Evolutionary conservation across 208 protist genomes (phyloP).

Genomic region (Wallacemonas sp.): DNA sequence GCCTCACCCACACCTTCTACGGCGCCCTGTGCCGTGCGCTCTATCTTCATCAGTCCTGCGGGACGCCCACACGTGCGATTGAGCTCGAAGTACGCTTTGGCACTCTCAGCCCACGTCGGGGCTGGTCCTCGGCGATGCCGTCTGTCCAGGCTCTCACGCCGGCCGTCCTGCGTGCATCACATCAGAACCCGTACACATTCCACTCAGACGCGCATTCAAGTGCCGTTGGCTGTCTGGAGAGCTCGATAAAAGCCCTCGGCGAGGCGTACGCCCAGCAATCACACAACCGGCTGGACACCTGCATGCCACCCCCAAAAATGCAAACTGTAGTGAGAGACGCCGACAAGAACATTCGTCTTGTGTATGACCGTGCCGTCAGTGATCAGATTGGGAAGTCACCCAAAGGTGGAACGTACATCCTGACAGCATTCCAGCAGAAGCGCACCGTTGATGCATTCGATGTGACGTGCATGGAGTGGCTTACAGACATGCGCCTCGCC

Average conservation of each 20-base stretch:
- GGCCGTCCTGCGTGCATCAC: conserved; percentile 30
- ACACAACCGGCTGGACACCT: too few relatives aligned
- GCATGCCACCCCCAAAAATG: not conserved
- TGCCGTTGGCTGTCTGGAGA: conserved; percentile 14
- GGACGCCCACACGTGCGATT: conserved; percentile 23
- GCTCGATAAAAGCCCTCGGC: not conserved
- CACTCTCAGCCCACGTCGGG: conserved; percentile 17
- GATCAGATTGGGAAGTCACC: too few relatives aligned
- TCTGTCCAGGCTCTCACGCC: conserved; percentile 34
- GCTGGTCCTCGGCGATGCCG: too few relatives aligned
- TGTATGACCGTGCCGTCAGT: too few relatives aligned
- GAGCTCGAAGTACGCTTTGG: conserved; percentile 72
- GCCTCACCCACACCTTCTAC: conserved; percentile 32
- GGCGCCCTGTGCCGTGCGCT: conserved; percentile 41
- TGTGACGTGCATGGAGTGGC: conserved; percentile 40
- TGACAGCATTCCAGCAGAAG: conserved; percentile 4
- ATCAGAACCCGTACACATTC: conserved; percentile 28
- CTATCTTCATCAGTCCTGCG: conserved; percentile 31
- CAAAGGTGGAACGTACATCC: too few relatives aligned
- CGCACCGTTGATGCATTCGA: conserved; percentile 11
- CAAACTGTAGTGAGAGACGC: conserved; percentile 2
- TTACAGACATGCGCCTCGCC: conserved; percentile 42
- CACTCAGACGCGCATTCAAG: not conserved
- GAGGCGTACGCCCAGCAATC: not conserved
- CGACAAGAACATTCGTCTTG: not conserved